These are phyloP conservation scores for Gossypium bickii DNA, from an alignment of 345 rosid genomes.

Conservation along the genomic window DNA sequence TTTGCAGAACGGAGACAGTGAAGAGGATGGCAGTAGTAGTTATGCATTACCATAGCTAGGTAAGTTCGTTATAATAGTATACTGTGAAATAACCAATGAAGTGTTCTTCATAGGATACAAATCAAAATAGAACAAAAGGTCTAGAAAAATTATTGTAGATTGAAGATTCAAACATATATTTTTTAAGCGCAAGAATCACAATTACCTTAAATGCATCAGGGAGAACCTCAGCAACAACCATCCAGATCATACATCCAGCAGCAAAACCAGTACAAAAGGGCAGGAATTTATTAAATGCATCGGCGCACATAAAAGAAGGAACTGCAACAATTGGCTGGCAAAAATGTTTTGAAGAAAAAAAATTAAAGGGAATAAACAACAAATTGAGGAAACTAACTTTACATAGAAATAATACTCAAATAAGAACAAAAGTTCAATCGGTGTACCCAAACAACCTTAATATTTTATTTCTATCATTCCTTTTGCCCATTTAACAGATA, in stretches of 20 bases:
- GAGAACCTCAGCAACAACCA: conserved; percentile 98
- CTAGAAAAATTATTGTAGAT: neutral
- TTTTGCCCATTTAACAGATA: neutral
- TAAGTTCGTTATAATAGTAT: neutral
- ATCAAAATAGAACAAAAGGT: neutral
- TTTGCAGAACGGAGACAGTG: neutral
- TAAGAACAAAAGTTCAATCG: neutral
- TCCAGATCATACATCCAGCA: conserved; percentile 99
- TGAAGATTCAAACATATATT: conserved; percentile 4
- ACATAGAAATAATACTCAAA: neutral
- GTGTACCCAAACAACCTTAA: neutral
- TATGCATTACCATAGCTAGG: neutral
- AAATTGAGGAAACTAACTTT: neutral
- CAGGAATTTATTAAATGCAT: conserved; percentile 83
- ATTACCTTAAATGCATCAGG: conserved; percentile 96
- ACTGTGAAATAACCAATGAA: neutral
- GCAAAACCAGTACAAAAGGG: conserved; percentile 99
- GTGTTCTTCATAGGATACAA: neutral
- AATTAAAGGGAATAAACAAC: conserved; percentile 9
- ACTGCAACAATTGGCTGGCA: conserved; percentile 94
- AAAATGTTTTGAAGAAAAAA: neutral
- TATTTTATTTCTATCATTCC: neutral
- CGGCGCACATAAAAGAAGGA: conserved; percentile 98
- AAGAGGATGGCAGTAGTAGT: neutral
- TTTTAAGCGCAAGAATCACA: neutral